phyloP scores from a whole-genome alignment of 345 rosid species.

The Pugionium cornutum region DNA sequence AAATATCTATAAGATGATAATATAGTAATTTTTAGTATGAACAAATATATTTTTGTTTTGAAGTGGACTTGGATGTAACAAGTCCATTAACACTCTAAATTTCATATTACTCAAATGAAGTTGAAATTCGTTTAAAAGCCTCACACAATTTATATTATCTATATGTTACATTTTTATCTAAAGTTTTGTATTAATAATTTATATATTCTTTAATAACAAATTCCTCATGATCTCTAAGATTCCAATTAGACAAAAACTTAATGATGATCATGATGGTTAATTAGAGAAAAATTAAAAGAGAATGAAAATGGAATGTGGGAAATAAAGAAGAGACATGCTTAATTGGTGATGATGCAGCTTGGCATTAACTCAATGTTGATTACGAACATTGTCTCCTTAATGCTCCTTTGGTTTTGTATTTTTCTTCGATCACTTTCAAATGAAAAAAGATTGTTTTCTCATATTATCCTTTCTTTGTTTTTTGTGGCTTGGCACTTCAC shows the following conservation, averaged over 20 bases:
- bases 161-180: too few species aligned
- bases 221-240: constrained; percentile 35
- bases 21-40: too few species aligned
- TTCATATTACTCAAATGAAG: too few species aligned
- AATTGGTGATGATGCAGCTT: constrained; percentile 45
- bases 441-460: constrained; percentile 28
- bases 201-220: not conserved
- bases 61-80: too few species aligned
- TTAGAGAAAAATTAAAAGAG: not conserved
- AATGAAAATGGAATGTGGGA: constrained; percentile 13
- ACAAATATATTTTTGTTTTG: too few species aligned
- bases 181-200: too few species aligned
- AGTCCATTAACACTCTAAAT: too few species aligned
- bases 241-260: constrained; percentile 23
- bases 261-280: constrained; percentile 29
- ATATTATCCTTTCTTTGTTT: not conserved
- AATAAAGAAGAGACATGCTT: constrained; percentile 39
- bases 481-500: constrained; percentile 32
- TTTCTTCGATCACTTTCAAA: constrained; percentile 12
- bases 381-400: constrained; percentile 40
- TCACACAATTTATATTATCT: too few species aligned
- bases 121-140: too few species aligned
- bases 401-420: constrained; percentile 38
- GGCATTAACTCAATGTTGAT: constrained; percentile 41
- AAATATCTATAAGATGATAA: too few species aligned